Conservation (phyloP, 2,329 filamentous ascomycete genomes). For the Colletotrichum australisinense region DNA sequence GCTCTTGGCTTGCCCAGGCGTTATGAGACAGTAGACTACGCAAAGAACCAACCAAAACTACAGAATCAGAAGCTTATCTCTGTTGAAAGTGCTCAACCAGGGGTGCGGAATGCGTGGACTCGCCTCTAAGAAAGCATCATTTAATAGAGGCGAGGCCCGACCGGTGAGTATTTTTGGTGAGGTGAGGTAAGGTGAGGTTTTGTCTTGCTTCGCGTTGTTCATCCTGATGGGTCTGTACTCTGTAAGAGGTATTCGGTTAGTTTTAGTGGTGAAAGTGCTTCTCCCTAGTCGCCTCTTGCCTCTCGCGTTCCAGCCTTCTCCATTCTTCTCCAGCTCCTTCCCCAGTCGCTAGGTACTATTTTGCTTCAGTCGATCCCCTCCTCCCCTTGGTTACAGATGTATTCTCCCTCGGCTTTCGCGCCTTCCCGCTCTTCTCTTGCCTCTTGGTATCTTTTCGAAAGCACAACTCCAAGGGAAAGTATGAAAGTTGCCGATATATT, state of each 20-base stretch:
- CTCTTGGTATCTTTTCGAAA: not conserved
- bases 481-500: not conserved
- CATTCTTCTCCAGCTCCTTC: not conserved
- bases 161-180: slow-evolving; percentile 23
- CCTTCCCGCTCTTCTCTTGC: not conserved
- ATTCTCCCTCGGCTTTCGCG: not conserved
- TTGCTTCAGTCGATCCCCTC: not conserved
- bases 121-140: not conserved
- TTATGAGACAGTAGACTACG: slow-evolving; percentile 18
- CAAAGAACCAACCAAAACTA: not conserved
- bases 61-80: not conserved
- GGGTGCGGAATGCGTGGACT: slow-evolving; percentile 9
- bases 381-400: not conserved
- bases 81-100: slow-evolving; percentile 20
- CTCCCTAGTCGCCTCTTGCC: not conserved
- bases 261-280: not conserved
- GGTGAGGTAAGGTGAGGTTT: not conserved
- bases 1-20: not conserved
- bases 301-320: not conserved
- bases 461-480: not conserved
- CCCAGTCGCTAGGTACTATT: not conserved
- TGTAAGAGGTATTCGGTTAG: not conserved
- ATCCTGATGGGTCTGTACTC: slow-evolving; percentile 12
- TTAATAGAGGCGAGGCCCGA: not conserved
- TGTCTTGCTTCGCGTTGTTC: slow-evolving; percentile 2